These are phyloP conservation scores for Pichia sp. DNA, from an alignment of 1,139 yeast genomes.

Conservation along the genomic window DNA sequence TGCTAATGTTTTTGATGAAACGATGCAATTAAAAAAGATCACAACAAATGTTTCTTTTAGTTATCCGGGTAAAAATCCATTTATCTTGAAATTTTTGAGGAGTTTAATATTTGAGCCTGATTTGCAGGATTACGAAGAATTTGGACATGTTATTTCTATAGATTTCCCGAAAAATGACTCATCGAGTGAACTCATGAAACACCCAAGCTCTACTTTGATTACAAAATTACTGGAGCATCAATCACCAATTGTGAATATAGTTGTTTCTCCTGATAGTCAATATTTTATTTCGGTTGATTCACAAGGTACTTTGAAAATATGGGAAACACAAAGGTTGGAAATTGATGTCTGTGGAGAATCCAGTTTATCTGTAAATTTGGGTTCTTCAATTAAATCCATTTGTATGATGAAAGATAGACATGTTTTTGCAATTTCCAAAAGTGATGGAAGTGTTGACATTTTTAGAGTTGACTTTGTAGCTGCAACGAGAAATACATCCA, in stretches of 20 bases:
- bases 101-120: constrained; percentile 50
- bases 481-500: constrained; percentile 13
- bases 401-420: constrained; percentile 54
- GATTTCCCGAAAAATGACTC: neutral
- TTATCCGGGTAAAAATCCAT: constrained; percentile 62
- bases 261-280: constrained; percentile 53
- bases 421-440: constrained; percentile 61
- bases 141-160: constrained; percentile 37
- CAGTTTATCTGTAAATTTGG: constrained; percentile 41
- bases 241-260: constrained; percentile 47
- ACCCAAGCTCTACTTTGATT: constrained; percentile 32
- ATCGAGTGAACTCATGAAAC: neutral
- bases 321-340: constrained; percentile 70
- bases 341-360: constrained; percentile 60
- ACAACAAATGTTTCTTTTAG: constrained; percentile 39
- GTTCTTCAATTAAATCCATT: constrained; percentile 42
- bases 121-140: constrained; percentile 58
- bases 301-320: constrained; percentile 61
- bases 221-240: constrained; percentile 55
- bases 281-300: constrained; percentile 76
- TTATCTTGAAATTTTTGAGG: constrained; percentile 50
- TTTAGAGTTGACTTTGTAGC: constrained; percentile 48
- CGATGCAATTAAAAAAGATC: constrained; percentile 20
- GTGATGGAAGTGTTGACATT: constrained; percentile 55
- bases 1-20: constrained; percentile 24